Percentiles rank a stretch among this genome's conserved stretches.
Evolutionary conservation across 2,329 filamentous ascomycete genomes (phyloP).

Genomic region (Alternaria conjuncta): DNA sequence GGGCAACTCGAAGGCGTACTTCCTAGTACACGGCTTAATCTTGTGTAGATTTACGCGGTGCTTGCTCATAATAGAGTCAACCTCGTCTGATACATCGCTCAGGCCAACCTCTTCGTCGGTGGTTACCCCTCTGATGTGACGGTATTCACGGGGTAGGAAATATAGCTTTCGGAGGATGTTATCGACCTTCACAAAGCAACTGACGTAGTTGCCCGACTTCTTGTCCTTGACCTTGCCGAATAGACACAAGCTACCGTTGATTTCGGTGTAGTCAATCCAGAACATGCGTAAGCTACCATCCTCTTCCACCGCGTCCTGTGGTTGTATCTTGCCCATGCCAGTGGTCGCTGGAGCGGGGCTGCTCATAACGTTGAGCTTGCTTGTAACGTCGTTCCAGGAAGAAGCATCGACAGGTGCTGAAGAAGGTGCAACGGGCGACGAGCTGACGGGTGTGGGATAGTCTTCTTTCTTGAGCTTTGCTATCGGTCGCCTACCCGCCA

Average conservation of each 20-base stretch:
- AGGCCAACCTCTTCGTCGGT: conserved; percentile 83
- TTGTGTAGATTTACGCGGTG: conserved; percentile 89
- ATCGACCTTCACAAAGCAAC: conserved; percentile 95
- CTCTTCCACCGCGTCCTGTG: conserved; percentile 86
- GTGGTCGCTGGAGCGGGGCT: conserved; percentile 70
- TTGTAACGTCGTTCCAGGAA: conserved; percentile 86
- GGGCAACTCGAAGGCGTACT: conserved; percentile 93
- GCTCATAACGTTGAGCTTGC: conserved; percentile 83
- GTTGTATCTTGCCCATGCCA: conserved; percentile 78
- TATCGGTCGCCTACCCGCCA: conserved; percentile 78
- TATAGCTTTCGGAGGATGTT: conserved; percentile 92
- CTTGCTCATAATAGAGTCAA: conserved; percentile 85
- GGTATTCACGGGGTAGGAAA: conserved; percentile 80
- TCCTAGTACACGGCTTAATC: conserved; percentile 86
- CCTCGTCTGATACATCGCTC: conserved; percentile 87
- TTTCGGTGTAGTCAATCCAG: conserved; percentile 95
- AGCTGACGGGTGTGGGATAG: conserved; percentile 74
- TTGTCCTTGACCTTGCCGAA: conserved; percentile 97
- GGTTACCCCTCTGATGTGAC: conserved; percentile 65
- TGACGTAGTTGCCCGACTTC: conserved; percentile 77
- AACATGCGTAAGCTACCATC: conserved; percentile 94
- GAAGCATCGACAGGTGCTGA: conserved; percentile 70
- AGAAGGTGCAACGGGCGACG: conserved; percentile 72
- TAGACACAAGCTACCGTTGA: conserved; percentile 88
- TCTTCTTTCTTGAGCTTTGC: conserved; percentile 73